Evolutionary conservation across 108 stramenopile genomes (phyloP).

Genomic region (Parietichytrium sp.): DNA sequence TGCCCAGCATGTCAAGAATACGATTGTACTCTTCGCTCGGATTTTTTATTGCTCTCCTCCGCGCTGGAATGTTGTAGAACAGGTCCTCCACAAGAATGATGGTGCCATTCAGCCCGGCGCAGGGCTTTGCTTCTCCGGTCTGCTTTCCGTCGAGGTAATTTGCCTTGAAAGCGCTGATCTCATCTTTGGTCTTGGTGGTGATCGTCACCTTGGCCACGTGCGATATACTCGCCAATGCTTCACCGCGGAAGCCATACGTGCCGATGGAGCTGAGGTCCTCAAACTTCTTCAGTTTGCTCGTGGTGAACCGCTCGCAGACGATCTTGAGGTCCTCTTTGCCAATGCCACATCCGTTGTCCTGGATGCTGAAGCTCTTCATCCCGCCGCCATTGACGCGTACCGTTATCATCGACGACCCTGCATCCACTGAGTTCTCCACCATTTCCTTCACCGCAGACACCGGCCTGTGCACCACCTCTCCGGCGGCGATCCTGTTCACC

Average conservation of each 20-base stretch:
- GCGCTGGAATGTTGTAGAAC: slow-evolving; percentile 90
- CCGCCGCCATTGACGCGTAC: slow-evolving; percentile 60
- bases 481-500: slow-evolving; percentile 94
- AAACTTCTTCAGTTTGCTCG: slow-evolving; percentile 77
- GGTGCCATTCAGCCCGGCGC: slow-evolving; percentile 84
- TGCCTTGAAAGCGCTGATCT: slow-evolving; percentile 65
- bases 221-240: slow-evolving; percentile 73
- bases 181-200: slow-evolving; percentile 36
- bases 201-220: slow-evolving; percentile 62
- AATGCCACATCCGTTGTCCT: slow-evolving; percentile 62
- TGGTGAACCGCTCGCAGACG: slow-evolving; percentile 91
- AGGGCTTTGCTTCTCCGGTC: slow-evolving; percentile 65
- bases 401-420: slow-evolving; percentile 63
- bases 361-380: slow-evolving; percentile 57
- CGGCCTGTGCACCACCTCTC: slow-evolving; percentile 96
- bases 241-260: slow-evolving; percentile 98
- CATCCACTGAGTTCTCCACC: slow-evolving; percentile 93
- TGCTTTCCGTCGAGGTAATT: slow-evolving; percentile 74
- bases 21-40: slow-evolving; percentile 78
- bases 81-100: slow-evolving; percentile 84
- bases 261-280: slow-evolving; percentile 76
- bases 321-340: slow-evolving; percentile 68
- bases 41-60: slow-evolving; percentile 71
- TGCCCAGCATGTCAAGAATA: slow-evolving; percentile 76
- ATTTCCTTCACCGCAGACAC: slow-evolving; percentile 91